Conservation (phyloP, 179 eudicot genomes). For the Heliamphora pulchella region DNA sequence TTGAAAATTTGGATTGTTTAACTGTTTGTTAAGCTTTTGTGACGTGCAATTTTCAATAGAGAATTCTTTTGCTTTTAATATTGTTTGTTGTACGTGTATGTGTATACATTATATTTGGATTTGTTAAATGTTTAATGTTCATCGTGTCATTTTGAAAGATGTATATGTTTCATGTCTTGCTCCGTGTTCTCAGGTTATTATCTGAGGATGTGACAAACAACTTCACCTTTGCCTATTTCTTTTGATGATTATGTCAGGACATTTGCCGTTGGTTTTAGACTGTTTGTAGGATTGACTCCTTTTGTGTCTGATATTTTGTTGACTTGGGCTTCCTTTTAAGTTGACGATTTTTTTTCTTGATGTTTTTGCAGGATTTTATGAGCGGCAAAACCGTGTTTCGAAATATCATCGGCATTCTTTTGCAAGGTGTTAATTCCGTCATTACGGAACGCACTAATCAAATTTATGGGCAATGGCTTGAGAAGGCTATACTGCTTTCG, state of each 20-base stretch:
- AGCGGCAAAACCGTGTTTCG: conserved; percentile 88
- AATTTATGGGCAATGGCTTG: conserved; percentile 67
- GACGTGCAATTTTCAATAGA: neutral
- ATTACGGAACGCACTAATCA: conserved; percentile 83
- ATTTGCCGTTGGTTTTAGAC: neutral
- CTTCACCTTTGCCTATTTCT: neutral
- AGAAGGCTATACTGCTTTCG: conserved; percentile 75
- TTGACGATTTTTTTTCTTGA: neutral
- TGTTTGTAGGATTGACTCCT: neutral
- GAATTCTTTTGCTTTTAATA: neutral
- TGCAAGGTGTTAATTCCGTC: conserved; percentile 74
- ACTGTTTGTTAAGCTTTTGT: no score
- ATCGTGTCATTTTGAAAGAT: neutral
- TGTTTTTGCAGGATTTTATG: conserved; percentile 80
- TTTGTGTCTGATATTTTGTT: conserved; percentile 3
- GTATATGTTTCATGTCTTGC: neutral
- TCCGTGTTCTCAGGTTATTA: neutral
- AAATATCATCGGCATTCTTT: conserved; percentile 80
- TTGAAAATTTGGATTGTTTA: neutral
- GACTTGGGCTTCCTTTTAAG: neutral
- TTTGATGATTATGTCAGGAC: neutral
- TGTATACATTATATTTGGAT: neutral
- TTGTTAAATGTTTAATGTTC: neutral
- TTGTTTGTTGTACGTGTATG: neutral
- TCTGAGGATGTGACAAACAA: neutral